phyloP scores from a whole-genome alignment of 441 rosid species.

The Manihot esculenta region DNA sequence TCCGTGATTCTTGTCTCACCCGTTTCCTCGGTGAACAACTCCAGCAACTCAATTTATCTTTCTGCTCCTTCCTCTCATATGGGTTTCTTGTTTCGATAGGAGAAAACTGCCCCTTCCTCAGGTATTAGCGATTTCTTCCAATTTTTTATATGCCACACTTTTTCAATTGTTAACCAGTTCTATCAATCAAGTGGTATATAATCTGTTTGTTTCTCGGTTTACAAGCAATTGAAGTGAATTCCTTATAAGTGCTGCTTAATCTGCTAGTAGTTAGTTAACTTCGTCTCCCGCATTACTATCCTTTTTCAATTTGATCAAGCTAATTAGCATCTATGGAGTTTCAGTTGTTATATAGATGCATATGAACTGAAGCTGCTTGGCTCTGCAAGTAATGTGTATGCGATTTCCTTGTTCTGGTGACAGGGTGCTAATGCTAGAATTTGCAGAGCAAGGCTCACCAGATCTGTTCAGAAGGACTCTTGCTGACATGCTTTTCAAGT shows the following conservation, averaged over 20 bases:
- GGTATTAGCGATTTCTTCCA: conserved; percentile 25
- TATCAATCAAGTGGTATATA: not conserved
- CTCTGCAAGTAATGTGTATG: not conserved
- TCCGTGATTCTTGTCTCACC: conserved; percentile 30
- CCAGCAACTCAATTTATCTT: conserved; percentile 44
- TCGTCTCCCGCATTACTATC: not conserved
- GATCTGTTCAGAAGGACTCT: conserved; percentile 30
- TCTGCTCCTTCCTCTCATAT: conserved; percentile 40
- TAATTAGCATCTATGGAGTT: not conserved
- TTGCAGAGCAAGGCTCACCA: conserved; percentile 39
- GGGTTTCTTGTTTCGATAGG: conserved; percentile 41
- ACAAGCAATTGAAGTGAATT: not conserved
- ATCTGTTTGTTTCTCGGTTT: not conserved
- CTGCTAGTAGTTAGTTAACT: not conserved
- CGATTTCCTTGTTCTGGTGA: not conserved
- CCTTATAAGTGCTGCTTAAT: not conserved
- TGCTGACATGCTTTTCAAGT: conserved; percentile 37
- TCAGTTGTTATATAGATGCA: not conserved
- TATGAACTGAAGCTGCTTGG: not conserved
- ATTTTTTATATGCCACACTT: not conserved
- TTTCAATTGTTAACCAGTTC: not conserved
- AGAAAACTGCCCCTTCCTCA: conserved; percentile 49
- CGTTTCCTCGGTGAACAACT: conserved; percentile 35
- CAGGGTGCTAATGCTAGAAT: conserved; percentile 54
- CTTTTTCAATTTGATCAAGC: not conserved